A percentile compares a stretch with the other conserved stretches of the same genome.
These are phyloP conservation scores for Aspergillus ostianus DNA, from an alignment of 495 filamentous ascomycete species.

Conservation along the genomic window DNA sequence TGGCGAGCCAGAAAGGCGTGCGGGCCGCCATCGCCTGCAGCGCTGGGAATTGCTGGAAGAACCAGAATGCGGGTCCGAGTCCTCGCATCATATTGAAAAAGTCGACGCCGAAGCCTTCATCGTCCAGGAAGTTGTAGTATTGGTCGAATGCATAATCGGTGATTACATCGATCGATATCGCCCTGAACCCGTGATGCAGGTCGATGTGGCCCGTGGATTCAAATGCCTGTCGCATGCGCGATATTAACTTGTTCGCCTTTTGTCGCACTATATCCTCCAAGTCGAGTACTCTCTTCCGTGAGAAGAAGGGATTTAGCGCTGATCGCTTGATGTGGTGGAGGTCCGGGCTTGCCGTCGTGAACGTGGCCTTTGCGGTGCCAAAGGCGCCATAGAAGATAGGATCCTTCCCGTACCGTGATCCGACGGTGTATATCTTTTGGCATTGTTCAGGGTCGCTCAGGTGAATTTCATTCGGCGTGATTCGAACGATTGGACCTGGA, in stretches of 20 bases:
- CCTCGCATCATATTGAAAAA: constrained; percentile 21
- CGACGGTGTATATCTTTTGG: constrained; percentile 34
- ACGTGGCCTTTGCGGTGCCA: constrained; percentile 16
- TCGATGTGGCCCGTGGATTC: constrained; percentile 16
- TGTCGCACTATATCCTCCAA: constrained; percentile 31
- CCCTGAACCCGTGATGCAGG: constrained; percentile 27
- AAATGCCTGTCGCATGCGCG: constrained; percentile 16
- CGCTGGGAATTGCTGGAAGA: constrained; percentile 26
- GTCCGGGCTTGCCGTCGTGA: constrained; percentile 25
- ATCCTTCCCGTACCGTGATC: constrained; percentile 30
- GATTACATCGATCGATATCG: constrained; percentile 43
- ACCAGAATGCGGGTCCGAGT: constrained; percentile 20
- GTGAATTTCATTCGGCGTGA: constrained; percentile 38
- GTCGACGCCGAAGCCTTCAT: constrained; percentile 16
- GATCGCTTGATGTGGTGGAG: constrained; percentile 34
- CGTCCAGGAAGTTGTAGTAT: constrained; percentile 20
- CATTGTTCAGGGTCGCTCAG: constrained; percentile 38
- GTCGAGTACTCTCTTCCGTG: constrained; percentile 29
- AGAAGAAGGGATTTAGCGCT: constrained; percentile 43
- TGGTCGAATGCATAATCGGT: constrained; percentile 42
- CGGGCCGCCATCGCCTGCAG: constrained; percentile 13
- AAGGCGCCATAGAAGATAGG: constrained; percentile 19
- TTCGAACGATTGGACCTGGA: constrained; percentile 32
- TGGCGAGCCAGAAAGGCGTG: constrained; percentile 24
- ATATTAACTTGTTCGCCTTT: constrained; percentile 13